A percentile compares a stretch with the other conserved stretches of the same genome.
Conservation (phyloP, 2,329 filamentous ascomycete species). For the Alternaria triticina region DNA sequence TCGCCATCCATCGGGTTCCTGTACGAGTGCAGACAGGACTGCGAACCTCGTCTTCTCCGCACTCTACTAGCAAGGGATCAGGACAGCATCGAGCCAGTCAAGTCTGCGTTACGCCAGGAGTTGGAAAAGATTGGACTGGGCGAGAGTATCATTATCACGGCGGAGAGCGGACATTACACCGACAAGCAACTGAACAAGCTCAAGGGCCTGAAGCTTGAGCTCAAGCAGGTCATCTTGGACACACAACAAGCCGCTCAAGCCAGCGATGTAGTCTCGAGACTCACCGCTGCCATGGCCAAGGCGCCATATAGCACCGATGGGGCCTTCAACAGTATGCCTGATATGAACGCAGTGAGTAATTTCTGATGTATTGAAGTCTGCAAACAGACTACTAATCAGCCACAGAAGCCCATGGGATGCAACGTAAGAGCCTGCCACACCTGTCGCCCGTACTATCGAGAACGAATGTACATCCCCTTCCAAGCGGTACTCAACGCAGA, state of each 20-base stretch:
- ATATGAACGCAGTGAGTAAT: slow-evolving; percentile 21
- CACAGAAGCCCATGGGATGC: slow-evolving; percentile 39
- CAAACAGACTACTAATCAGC: slow-evolving; percentile 2
- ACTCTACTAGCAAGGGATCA: slow-evolving; percentile 1
- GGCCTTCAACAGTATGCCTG: slow-evolving; percentile 17
- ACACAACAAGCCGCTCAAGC: slow-evolving; percentile 23
- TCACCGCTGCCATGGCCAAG: slow-evolving; percentile 15
- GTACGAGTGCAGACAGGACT: slow-evolving; percentile 74
- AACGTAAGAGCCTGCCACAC: slow-evolving; percentile 55
- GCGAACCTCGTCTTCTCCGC: slow-evolving; percentile 12
- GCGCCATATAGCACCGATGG: slow-evolving; percentile 29
- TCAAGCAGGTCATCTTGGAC: slow-evolving; percentile 38
- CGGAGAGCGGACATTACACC: slow-evolving; percentile 44
- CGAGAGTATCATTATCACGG: slow-evolving; percentile 41
- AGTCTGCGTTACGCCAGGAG: slow-evolving; percentile 33
- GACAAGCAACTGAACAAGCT: slow-evolving; percentile 39
- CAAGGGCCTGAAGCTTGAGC: slow-evolving; percentile 39
- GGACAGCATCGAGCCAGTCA: neutral
- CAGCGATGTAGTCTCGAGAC: slow-evolving; percentile 22
- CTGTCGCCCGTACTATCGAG: slow-evolving; percentile 59
- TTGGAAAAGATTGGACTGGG: slow-evolving; percentile 40
- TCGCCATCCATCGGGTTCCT: slow-evolving; percentile 71
- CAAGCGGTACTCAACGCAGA: slow-evolving; percentile 50
- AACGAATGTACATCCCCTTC: slow-evolving; percentile 55
- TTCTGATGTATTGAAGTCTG: neutral